Conservation (phyloP, 805 yeast species). For the Nakazawaea populi region DNA sequence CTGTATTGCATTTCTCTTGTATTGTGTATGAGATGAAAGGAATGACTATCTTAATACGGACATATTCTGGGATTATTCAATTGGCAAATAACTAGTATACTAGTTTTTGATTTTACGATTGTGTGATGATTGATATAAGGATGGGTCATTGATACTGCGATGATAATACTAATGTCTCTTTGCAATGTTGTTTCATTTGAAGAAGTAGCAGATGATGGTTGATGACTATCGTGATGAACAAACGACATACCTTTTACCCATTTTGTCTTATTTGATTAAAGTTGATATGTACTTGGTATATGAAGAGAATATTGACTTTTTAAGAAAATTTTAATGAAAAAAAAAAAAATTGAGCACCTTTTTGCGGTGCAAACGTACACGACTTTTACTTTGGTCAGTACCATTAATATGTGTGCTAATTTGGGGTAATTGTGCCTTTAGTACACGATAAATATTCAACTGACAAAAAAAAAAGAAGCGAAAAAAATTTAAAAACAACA, state of each 20-base stretch:
- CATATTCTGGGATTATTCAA: too few relatives aligned
- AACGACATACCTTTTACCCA: constrained; percentile 44
- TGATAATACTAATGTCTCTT: neutral
- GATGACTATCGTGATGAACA: neutral
- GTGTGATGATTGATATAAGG: neutral
- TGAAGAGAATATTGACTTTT: neutral
- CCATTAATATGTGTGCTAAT: neutral
- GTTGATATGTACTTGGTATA: constrained; percentile 6
- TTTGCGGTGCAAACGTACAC: neutral
- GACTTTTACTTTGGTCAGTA: neutral
- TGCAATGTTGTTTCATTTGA: neutral
- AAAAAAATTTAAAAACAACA: neutral
- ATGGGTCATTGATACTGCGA: neutral
- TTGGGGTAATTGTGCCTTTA: too few relatives aligned
- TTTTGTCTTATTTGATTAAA: constrained; percentile 24
- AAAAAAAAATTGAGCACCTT: neutral
- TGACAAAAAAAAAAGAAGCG: neutral
- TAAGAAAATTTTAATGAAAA: constrained; percentile 2
- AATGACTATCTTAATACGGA: too few relatives aligned
- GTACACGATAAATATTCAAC: neutral
- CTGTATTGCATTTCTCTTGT: too few relatives aligned
- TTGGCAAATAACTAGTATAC: too few relatives aligned
- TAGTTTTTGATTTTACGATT: neutral
- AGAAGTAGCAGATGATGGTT: neutral
- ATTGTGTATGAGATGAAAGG: too few relatives aligned